phyloP scores from a whole-genome alignment of 306 rosid genomes.

The Rosa rugosa region DNA sequence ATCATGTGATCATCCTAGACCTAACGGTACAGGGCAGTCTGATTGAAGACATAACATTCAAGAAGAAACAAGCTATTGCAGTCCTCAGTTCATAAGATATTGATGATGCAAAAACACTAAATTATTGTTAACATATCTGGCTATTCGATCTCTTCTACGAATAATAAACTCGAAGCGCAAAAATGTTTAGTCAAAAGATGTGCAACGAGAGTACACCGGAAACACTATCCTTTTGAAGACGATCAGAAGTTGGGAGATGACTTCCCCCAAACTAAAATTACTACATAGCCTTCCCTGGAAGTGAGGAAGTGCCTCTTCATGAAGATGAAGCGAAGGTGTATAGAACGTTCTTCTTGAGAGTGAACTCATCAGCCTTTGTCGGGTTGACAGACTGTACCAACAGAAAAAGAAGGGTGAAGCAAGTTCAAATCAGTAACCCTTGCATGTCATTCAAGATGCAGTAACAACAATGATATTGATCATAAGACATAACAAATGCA shows the following conservation, averaged over 20 bases:
- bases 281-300: constrained; percentile 23
- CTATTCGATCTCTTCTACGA: constrained; percentile 2
- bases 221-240: constrained; percentile 7
- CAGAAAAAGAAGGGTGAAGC: background rate
- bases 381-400: constrained; percentile 71
- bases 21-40: background rate
- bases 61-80: background rate
- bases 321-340: constrained; percentile 54
- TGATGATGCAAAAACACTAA: constrained; percentile 8
- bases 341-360: constrained; percentile 81
- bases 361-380: constrained; percentile 78
- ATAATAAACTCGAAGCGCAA: background rate
- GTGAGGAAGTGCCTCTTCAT: constrained; percentile 19
- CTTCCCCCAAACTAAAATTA: constrained; percentile 18
- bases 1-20: background rate
- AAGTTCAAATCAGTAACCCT: background rate
- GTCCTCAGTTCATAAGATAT: background rate
- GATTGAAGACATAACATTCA: constrained; percentile 1
- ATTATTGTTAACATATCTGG: background rate
- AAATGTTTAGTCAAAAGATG: constrained; percentile 11
- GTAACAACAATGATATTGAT: background rate
- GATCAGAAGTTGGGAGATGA: constrained; percentile 18
- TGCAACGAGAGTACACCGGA: constrained; percentile 9
- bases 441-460: constrained; percentile 41
- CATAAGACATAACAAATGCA: background rate